Evolutionary conservation across 345 rosid species (phyloP), one percentile per base, ranked within the genome.

Genomic region (Corymbia maculata): DNA sequence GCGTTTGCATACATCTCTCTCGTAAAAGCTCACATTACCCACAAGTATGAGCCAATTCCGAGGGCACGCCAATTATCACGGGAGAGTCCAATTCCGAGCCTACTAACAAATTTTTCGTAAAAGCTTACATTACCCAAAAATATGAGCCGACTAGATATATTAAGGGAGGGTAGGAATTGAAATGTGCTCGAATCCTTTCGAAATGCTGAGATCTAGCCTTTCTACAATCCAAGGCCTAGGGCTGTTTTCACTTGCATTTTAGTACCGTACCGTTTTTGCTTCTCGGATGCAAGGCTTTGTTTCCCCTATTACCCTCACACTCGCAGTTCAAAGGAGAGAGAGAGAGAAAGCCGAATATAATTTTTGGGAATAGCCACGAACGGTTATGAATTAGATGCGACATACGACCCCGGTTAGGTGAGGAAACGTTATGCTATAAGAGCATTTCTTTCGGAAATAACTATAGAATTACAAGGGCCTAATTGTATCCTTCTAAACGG

Each of bases 401-500:
- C 68, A 26, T 12, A 26, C 6, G 30, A 2, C 12, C 15, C 68
- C 68, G 3, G 7, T 59, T 28, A 26, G 32, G 68, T 3, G 2
- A 61, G 68, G 68, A 61, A 28, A 12, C 28, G 68, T 61, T 5
- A 0, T 7, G 68, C 68, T 30, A 1, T 61, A 7, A 0, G 36
- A 64, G 75, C 13, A 64, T 36, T 64, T n/a, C 17, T 64, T n/a
- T 1, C n/a, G 36, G 36, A n/a, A 64, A 64, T 64, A n/a, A 64
- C n/a, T 64, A n/a, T n/a, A n/a, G 42, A 64, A 9, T 17, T 5
- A 2, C 75, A 4, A 64, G 42, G 75, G 1, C 75, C 19, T 13
- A 2, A n/a, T 0, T 1, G 32, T 13, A 64, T 64, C 75, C 75
- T 3, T 13, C 1, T 64, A 1, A n/a, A n/a, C 1, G 75, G 75